These are phyloP conservation scores for Skeletonema menzelii DNA, from an alignment of 108 stramenopile genomes.

Conservation along the genomic window DNA sequence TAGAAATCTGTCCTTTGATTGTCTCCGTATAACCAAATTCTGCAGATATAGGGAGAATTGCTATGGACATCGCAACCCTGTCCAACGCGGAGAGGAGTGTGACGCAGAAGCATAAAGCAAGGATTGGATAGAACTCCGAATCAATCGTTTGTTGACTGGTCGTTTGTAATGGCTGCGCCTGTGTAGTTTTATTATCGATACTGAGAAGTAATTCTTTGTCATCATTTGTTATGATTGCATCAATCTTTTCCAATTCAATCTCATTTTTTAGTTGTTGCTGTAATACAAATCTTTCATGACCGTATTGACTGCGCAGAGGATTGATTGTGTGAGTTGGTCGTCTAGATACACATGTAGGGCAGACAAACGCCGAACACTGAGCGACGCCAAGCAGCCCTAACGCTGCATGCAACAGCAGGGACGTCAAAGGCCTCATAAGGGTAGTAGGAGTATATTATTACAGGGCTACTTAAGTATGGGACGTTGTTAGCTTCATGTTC, in stretches of 20 bases:
- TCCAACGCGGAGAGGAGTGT: slow-evolving; percentile 71
- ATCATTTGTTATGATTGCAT: neutral
- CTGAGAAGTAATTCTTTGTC: neutral
- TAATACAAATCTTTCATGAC: neutral
- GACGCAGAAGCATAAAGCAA: slow-evolving; percentile 60
- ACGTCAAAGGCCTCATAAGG: neutral
- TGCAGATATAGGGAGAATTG: slow-evolving; percentile 81
- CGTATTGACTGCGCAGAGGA: neutral
- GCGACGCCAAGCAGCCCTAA: neutral
- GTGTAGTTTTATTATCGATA: neutral
- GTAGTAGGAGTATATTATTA: too few relatives aligned
- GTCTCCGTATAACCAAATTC: slow-evolving; percentile 78
- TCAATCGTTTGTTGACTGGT: neutral
- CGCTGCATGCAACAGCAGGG: neutral
- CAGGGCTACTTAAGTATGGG: too few relatives aligned
- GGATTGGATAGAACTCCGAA: slow-evolving; percentile 36
- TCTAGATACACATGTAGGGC: neutral
- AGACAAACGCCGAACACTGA: neutral
- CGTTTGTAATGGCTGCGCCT: neutral
- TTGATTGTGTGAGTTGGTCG: neutral
- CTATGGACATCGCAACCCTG: slow-evolving; percentile 90
- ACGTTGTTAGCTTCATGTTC: too few relatives aligned
- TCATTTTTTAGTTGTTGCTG: neutral
- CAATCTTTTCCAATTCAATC: neutral
- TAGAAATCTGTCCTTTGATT: slow-evolving; percentile 82